phyloP scores from a whole-genome alignment of 164 flowering plant genomes.

The Tinospora cordifolia region DNA sequence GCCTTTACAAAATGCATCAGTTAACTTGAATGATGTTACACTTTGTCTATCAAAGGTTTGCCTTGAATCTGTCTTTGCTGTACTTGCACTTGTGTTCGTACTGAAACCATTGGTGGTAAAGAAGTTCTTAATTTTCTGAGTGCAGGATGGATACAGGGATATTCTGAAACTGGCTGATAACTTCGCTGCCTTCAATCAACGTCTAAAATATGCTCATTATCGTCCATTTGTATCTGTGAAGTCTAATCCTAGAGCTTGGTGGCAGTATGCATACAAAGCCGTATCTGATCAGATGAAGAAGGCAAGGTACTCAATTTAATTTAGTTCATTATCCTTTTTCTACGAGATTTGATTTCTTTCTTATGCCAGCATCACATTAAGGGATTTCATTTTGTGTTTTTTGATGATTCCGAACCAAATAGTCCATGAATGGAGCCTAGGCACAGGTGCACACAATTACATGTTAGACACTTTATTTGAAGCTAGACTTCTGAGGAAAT shows the following conservation, averaged over 20 bases:
- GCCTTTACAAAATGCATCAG: slow-evolving; percentile 69
- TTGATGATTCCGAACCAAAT: background rate
- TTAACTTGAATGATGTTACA: slow-evolving; percentile 92
- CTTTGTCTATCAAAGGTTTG: slow-evolving; percentile 81
- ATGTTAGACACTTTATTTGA: too few relatives aligned
- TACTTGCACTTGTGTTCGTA: slow-evolving; percentile 1
- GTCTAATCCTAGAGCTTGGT: slow-evolving; percentile 76
- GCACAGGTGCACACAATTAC: too few relatives aligned
- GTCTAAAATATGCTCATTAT: slow-evolving; percentile 78
- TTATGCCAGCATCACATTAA: background rate
- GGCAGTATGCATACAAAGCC: slow-evolving; percentile 81
- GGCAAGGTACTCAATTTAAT: slow-evolving; percentile 47
- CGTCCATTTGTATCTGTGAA: slow-evolving; percentile 74
- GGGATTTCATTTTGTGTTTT: background rate
- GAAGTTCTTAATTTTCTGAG: background rate
- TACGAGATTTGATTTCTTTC: background rate
- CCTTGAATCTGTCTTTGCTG: slow-evolving; percentile 8
- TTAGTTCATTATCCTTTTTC: background rate
- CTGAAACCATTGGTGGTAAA: background rate
- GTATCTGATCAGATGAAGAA: slow-evolving; percentile 72
- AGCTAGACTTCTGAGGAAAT: too few relatives aligned
- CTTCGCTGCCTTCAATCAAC: slow-evolving; percentile 81
- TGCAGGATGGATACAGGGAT: slow-evolving; percentile 87
- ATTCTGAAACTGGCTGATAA: slow-evolving; percentile 79
- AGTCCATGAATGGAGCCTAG: too few relatives aligned